Percentiles rank a stretch among this genome's conserved stretches.
Evolutionary conservation across 2,329 filamentous ascomycete genomes (phyloP).

Genomic region (Arthrobotrys sinensis): DNA sequence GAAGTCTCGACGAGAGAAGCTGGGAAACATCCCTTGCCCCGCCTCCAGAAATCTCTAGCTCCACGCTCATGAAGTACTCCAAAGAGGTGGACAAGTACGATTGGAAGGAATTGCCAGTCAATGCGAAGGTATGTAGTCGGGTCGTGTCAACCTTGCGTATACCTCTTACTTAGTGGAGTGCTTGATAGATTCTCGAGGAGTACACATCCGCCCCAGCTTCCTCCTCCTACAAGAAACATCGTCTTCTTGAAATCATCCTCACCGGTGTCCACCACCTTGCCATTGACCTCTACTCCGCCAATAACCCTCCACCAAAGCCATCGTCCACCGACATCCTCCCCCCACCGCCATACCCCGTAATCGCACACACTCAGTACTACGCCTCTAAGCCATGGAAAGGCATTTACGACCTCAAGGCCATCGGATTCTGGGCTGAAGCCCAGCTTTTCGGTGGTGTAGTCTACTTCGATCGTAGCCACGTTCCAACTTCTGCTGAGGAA

Average conservation of each 20-base stretch:
- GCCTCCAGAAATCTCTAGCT: constrained; percentile 31
- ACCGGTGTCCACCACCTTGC: constrained; percentile 44
- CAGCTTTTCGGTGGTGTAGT: constrained; percentile 53
- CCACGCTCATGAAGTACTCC: constrained; percentile 36
- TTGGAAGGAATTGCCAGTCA: constrained; percentile 17
- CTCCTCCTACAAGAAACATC: constrained; percentile 50
- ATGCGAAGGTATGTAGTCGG: constrained; percentile 30
- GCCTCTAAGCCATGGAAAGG: constrained; percentile 59
- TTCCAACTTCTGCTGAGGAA: constrained; percentile 9
- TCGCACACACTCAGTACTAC: constrained; percentile 57
- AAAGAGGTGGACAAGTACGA: constrained; percentile 43
- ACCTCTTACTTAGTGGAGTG: not conserved
- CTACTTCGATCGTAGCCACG: constrained; percentile 42
- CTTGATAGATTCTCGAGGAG: constrained; percentile 46
- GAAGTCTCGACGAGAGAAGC: constrained; percentile 15
- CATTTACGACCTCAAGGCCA: constrained; percentile 49
- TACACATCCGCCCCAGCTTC: constrained; percentile 38
- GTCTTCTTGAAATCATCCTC: constrained; percentile 49
- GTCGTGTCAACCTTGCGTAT: not conserved
- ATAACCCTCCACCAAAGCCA: constrained; percentile 22
- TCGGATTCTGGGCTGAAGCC: constrained; percentile 57
- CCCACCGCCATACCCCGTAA: constrained; percentile 48
- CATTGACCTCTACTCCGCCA: constrained; percentile 42
- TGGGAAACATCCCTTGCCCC: constrained; percentile 41
- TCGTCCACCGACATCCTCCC: constrained; percentile 23